Percentiles rank a stretch among this genome's conserved stretches.
These are phyloP conservation scores for Phytophthora niederhauseri DNA, from an alignment of 352 stramenopile species.

Conservation along the genomic window DNA sequence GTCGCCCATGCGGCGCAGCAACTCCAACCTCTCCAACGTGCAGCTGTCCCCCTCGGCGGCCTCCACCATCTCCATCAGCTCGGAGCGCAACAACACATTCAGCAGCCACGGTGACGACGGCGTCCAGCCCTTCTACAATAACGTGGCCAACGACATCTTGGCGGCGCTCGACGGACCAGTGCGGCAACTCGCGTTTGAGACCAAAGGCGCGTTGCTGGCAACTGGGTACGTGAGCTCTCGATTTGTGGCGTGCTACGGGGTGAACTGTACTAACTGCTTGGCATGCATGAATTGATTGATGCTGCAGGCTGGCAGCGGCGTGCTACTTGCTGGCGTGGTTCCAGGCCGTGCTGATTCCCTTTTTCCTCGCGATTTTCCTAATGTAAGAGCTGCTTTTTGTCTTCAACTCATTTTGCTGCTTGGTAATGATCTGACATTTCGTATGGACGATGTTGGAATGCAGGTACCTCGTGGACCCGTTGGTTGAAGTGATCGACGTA, in stretches of 20 bases:
- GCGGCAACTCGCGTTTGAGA: constrained; percentile 75
- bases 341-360: constrained; percentile 83
- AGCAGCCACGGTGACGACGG: constrained; percentile 9
- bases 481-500: constrained; percentile 90
- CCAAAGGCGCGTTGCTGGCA: constrained; percentile 82
- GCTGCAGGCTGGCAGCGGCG: constrained; percentile 61
- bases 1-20: constrained; percentile 36
- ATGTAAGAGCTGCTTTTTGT: constrained; percentile 51
- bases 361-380: constrained; percentile 90
- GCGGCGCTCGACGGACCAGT: constrained; percentile 66
- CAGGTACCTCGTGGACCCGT: constrained; percentile 84
- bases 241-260: neutral
- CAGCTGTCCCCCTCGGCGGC: constrained; percentile 53
- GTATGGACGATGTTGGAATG: neutral
- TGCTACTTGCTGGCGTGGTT: constrained; percentile 90
- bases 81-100: constrained; percentile 34
- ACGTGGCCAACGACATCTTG: constrained; percentile 64
- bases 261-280: constrained; percentile 13
- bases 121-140: constrained; percentile 49
- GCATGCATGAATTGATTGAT: neutral
- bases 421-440: constrained; percentile 1
- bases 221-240: constrained; percentile 57
- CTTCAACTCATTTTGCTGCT: neutral
- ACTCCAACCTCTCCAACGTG: constrained; percentile 42
- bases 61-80: constrained; percentile 41